Evolutionary conservation across 179 eudicot genomes (phyloP), one percentile per base, ranked within the genome.

Genomic region (Beta macrorhiza): DNA sequence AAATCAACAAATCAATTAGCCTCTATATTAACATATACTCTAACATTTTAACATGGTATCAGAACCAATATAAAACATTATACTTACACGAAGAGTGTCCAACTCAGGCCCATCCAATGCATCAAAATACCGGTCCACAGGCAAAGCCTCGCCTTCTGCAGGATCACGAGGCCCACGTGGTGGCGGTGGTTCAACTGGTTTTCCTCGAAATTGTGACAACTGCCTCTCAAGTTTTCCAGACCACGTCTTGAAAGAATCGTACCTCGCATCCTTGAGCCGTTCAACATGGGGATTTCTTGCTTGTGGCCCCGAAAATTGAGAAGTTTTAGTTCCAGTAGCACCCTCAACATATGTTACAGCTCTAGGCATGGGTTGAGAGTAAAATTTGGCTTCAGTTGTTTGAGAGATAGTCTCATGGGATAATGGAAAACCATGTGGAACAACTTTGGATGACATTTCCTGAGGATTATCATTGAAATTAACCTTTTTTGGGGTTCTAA

Each of bases 41-140:
- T 25, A 37, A 37, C 42, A 37, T 2, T 37, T 1, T 29, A 55
- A 74, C 64, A 56, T 74, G 77, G 25, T 68, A 62, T 79, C 42
- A 63, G 5, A 11, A 57, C 53, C 29, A 56, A 6, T 17, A 49
- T 44, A 16, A 45, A 74, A 57, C 7, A 52, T 78, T 74, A 37
- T 2, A 79, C 92, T 56, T 89, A 95, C 98, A 83, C 90, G 84
- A 42, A 95, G 93, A 59, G 92, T 92, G 19, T 95, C 98, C 67
- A 95, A 76, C 81, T 95, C 98, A 0, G 97, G 98, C 58, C 98
- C 98, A 80, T 95, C 90, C 81, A 95, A 69, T 42, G 98, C 98
- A 87, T 88, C 97, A 74, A 90, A 95, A 86, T 92, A 95, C 20
- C 98, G 90, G 47, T 90, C 91, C 61, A 89, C 97, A 55, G 95